Evolutionary conservation across 352 stramenopile genomes (phyloP), one percentile per base, ranked within the genome.

Genomic region (Phytophthora brassicae): DNA sequence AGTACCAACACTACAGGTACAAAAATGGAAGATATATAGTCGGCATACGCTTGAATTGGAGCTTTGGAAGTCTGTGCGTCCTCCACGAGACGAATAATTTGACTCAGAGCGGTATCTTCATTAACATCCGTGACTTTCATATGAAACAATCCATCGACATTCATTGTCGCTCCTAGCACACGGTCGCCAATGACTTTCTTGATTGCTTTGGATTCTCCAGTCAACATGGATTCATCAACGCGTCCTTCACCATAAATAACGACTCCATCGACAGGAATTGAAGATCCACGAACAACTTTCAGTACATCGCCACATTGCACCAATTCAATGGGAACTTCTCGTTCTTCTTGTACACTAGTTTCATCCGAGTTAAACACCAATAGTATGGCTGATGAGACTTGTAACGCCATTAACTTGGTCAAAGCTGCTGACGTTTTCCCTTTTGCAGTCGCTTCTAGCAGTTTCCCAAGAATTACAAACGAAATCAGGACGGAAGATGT

Each of bases 401-500:
- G 90, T 22, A 99, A 73, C 49, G 98, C 89, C 56, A 98, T 89
- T 22, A 99, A 79, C 44, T 97, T 94, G 17, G 88, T 93, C 20
- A 99, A 71, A 6, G 97, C 97, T 33, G 97, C 82, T 4, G 84
- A 96, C 12, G 97, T 99, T 51, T 92, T 90, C 6, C 82, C 88
- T 68, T 98, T 97, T 0, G 94, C 94, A 56, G 91, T 88, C 0
- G 84, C 76, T 62, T 98, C 94, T 29, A 99, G 72, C 52, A 89
- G 98, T 71, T 99, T 99, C 36, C 97, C 97, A 1, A 99, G 58
- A 9, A 99, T 67, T 22, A 99, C 97, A 66, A 99, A 99, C 24
- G 93, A 86, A 46, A 99, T 93, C 17, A 99, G 80, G 64, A 99
- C 94, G 2, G 96, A 86, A 14, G 92, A 95, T 3, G 97, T 99